Evolutionary conservation across 1,284 basidiomycete genomes (phyloP), one percentile per base, ranked within the genome.

Genomic region (Mycena sp.): DNA sequence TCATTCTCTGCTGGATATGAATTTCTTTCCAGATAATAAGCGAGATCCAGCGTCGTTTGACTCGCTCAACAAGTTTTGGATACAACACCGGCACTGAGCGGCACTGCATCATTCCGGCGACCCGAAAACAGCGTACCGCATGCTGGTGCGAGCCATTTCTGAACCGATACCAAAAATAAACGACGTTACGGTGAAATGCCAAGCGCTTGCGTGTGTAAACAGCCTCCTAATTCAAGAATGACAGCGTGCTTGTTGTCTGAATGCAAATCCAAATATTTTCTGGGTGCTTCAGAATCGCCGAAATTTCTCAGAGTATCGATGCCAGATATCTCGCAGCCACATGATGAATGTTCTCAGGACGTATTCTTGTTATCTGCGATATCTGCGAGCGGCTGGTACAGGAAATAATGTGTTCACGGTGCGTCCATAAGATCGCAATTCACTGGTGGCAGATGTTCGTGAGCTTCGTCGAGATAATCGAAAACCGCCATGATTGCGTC

Each of bases 151-250:
- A 28, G 37, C 25, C 5, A 6, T 26, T 37, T 57, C 53, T 41
- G 46, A 55, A 45, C 21, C 9, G 56, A 58, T 58, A 58, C 29
- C 57, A 58, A 58, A 58, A 51, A 58, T 58, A 58, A 58, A 35
- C n/a, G 25, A 5, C 26, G 25, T 44, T 35, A 25, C 37, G 16
- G 46, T 44, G 21, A 35, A 46, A 37, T 16, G 30, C 19, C 44
- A 37, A 23, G 16, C 9, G 4, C 21, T 12, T 26, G 10, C 29
- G 52, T 40, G 54, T 29, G 55, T 38, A 14, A 40, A 14, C 7
- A 28, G 2, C 29, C 23, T n/a, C 30, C 44, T 19, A 32, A 46
- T 37, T 45, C 11, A 25, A 45, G 21, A 1, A 37, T 10, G 26
- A 9, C 46, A 49, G 9, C 46, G 40, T 50, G 28, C 37, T 43